Percentiles rank a stretch among this genome's conserved stretches.
phyloP scores from a whole-genome alignment of 768 basidiomycete species.

The Boletales sp. region DNA sequence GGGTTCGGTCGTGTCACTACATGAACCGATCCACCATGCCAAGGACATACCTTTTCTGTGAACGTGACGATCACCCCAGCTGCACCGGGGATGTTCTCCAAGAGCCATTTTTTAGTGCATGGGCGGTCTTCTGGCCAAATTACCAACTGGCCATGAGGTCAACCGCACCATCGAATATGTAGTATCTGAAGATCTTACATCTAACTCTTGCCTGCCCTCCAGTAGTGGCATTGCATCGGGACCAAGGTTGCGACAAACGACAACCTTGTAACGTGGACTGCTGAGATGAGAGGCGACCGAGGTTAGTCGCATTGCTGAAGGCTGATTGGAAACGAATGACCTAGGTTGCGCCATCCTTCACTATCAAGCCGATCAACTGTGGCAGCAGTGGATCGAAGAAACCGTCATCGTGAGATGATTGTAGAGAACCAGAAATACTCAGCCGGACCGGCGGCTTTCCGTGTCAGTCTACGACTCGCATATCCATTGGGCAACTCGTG shows the following conservation, averaged over 20 bases:
- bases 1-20: not conserved
- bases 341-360: slow-evolving; percentile 24
- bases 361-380: not conserved
- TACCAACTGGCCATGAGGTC: slow-evolving; percentile 35
- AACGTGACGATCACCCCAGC: slow-evolving; percentile 62
- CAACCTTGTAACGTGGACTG: slow-evolving; percentile 37
- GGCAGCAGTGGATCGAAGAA: not conserved
- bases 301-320: slow-evolving; percentile 21
- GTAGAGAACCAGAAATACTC: not conserved
- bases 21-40: no score
- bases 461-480: no score
- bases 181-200: slow-evolving; percentile 37
- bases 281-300: slow-evolving; percentile 22
- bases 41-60: slow-evolving; percentile 57
- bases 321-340: slow-evolving; percentile 17
- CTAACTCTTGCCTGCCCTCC: slow-evolving; percentile 45
- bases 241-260: slow-evolving; percentile 60
- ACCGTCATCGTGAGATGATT: not conserved
- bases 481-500: not conserved
- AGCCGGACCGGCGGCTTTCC: not conserved
- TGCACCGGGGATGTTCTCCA: slow-evolving; percentile 68
- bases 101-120: slow-evolving; percentile 66
- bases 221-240: slow-evolving; percentile 61
- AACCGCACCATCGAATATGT: not conserved
- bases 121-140: slow-evolving; percentile 50